Evolutionary conservation across 177 flowering plant species (phyloP).

Genomic region (Telopea speciosissima): DNA sequence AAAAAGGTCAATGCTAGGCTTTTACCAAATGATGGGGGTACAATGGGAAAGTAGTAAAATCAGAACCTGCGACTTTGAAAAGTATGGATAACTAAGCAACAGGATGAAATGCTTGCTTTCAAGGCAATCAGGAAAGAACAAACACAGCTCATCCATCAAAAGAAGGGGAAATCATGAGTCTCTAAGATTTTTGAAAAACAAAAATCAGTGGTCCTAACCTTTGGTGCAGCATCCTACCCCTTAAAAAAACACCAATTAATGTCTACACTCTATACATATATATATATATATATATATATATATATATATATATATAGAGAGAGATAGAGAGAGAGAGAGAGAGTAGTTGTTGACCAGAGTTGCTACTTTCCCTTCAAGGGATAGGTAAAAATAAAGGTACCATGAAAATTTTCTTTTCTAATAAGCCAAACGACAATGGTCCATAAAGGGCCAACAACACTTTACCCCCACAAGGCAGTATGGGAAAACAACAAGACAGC

Average conservation of each 20-base stretch:
- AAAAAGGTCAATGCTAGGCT: constrained; percentile 9
- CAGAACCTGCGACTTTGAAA: constrained; percentile 17
- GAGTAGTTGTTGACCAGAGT: constrained; percentile 8
- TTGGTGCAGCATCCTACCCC: no score
- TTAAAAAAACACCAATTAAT: no score
- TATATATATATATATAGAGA: no score
- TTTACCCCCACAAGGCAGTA: constrained; percentile 30
- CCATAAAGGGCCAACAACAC: constrained; percentile 34
- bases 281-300: no score
- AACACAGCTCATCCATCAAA: constrained; percentile 22
- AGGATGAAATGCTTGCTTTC: constrained; percentile 33
- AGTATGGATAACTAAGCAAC: constrained; percentile 15
- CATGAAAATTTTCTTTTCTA: constrained; percentile 28
- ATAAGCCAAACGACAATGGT: constrained; percentile 41
- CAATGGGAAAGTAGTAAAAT: constrained; percentile 4
- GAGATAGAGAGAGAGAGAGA: constrained; percentile 16
- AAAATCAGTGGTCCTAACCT: no score
- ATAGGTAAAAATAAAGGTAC: neutral
- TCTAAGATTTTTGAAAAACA: constrained; percentile 15
- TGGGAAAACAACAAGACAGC: constrained; percentile 34
- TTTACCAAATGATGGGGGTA: constrained; percentile 15
- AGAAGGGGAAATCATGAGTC: constrained; percentile 29
- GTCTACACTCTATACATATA: no score
- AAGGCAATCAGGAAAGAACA: constrained; percentile 21
- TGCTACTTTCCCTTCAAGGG: neutral